These are phyloP conservation scores for Hypholoma fasciculare DNA, from an alignment of 768 basidiomycete genomes.

Conservation along the genomic window DNA sequence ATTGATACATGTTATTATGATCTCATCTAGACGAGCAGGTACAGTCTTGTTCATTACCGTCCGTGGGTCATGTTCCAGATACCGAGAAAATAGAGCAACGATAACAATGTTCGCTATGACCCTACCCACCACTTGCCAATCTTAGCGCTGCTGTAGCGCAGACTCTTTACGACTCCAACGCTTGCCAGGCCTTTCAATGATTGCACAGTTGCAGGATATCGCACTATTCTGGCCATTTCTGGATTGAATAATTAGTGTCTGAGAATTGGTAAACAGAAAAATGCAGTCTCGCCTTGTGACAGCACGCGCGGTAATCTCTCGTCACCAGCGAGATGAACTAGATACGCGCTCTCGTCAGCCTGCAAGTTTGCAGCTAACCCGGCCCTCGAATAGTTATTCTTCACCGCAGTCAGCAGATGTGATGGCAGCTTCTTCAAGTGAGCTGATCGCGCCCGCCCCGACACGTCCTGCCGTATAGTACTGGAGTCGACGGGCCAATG, in stretches of 20 bases:
- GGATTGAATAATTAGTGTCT: background rate
- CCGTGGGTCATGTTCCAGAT: background rate
- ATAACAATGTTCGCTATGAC: slow-evolving; percentile 18
- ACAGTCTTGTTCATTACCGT: background rate
- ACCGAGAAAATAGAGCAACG: background rate
- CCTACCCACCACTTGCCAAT: slow-evolving; percentile 81
- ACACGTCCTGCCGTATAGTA: slow-evolving; percentile 73
- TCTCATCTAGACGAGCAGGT: slow-evolving; percentile 5
- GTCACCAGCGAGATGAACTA: slow-evolving; percentile 71
- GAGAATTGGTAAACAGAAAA: background rate
- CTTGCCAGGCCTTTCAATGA: slow-evolving; percentile 83
- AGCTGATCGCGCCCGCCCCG: slow-evolving; percentile 63
- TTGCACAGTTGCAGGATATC: slow-evolving; percentile 83
- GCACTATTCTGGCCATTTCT: slow-evolving; percentile 82
- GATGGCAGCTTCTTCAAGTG: slow-evolving; percentile 81
- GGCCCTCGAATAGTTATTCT: slow-evolving; percentile 45
- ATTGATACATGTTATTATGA: slow-evolving; percentile 7
- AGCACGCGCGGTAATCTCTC: slow-evolving; percentile 53
- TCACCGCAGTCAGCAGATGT: slow-evolving; percentile 58
- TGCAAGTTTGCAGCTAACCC: slow-evolving; percentile 36
- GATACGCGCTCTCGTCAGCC: slow-evolving; percentile 74
- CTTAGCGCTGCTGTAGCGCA: slow-evolving; percentile 75
- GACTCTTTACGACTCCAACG: slow-evolving; percentile 78
- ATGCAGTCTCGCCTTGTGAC: slow-evolving; percentile 44
- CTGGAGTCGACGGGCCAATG: slow-evolving; percentile 58